Conservation (phyloP, 164 flowering plant species). For the Kingdonia uniflora region DNA sequence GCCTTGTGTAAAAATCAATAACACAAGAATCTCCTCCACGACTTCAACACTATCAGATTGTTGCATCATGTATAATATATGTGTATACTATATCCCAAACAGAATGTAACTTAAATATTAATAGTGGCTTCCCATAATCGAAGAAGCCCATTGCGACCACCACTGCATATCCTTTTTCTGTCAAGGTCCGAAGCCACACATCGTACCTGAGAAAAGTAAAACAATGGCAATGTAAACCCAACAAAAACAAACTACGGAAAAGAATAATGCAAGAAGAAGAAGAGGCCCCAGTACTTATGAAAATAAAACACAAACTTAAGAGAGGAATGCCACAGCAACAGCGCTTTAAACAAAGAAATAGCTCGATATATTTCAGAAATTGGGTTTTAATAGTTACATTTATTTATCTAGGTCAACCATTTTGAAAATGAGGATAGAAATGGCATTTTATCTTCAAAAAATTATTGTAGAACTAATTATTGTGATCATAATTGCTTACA, state of each 20-base stretch:
- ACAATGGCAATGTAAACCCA: constrained; percentile 3
- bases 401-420: too few species aligned
- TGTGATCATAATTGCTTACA: too few species aligned
- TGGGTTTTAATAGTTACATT: too few species aligned
- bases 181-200: constrained; percentile 92
- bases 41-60: background rate
- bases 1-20: background rate
- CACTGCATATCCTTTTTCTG: constrained; percentile 94
- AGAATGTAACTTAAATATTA: constrained; percentile 41
- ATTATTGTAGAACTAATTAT: too few species aligned
- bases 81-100: background rate
- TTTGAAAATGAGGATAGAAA: too few species aligned
- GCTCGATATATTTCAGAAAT: too few species aligned
- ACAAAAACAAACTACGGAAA: constrained; percentile 10
- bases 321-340: too few species aligned
- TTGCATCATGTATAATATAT: background rate
- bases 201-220: constrained; percentile 46
- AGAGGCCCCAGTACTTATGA: too few species aligned
- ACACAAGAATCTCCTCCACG: background rate
- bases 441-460: too few species aligned
- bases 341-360: too few species aligned
- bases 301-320: too few species aligned
- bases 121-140: constrained; percentile 98
- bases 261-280: background rate
- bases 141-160: constrained; percentile 90